Evolutionary conservation across 768 basidiomycete genomes (phyloP).

Genomic region (Hortiboletus flavorubellus): DNA sequence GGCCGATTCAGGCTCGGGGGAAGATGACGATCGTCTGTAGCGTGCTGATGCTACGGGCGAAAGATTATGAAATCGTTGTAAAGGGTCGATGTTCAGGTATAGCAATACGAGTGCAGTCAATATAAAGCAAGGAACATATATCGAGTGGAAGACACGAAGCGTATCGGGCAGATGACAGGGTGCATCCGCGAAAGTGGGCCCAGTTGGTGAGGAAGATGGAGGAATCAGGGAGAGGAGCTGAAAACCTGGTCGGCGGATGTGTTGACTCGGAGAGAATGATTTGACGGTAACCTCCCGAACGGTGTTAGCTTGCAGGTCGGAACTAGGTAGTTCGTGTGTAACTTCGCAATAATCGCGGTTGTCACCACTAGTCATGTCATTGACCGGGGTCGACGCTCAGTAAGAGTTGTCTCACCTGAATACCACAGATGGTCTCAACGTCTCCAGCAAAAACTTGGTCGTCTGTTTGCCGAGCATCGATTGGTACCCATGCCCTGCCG

Average conservation of each 20-base stretch:
- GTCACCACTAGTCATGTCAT: constrained; percentile 57
- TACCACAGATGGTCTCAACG: constrained; percentile 60
- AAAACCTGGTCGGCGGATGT: constrained; percentile 76
- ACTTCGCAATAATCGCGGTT: constrained; percentile 91
- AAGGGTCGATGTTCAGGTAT: constrained; percentile 38
- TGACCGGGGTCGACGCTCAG: not conserved
- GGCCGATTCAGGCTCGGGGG: constrained; percentile 35
- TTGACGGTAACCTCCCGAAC: constrained; percentile 84
- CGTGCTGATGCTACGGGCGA: constrained; percentile 35
- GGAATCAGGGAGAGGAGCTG: constrained; percentile 73
- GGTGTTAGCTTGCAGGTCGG: constrained; percentile 19
- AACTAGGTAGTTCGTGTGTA: constrained; percentile 43
- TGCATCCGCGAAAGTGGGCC: constrained; percentile 55
- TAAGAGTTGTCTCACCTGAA: constrained; percentile 56
- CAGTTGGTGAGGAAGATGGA: constrained; percentile 25
- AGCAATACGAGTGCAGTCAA: constrained; percentile 50
- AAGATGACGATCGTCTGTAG: constrained; percentile 21
- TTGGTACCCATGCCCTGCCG: constrained; percentile 80
- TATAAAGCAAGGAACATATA: constrained; percentile 64
- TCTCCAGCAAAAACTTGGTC: constrained; percentile 65
- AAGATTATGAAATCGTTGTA: constrained; percentile 19
- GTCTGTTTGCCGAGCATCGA: constrained; percentile 80
- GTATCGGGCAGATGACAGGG: constrained; percentile 81
- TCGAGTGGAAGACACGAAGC: constrained; percentile 49
- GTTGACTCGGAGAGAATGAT: constrained; percentile 75